Evolutionary conservation across 768 basidiomycete species (phyloP), one percentile per base, ranked within the genome.

Genomic region (Leucocoprinus sp.): DNA sequence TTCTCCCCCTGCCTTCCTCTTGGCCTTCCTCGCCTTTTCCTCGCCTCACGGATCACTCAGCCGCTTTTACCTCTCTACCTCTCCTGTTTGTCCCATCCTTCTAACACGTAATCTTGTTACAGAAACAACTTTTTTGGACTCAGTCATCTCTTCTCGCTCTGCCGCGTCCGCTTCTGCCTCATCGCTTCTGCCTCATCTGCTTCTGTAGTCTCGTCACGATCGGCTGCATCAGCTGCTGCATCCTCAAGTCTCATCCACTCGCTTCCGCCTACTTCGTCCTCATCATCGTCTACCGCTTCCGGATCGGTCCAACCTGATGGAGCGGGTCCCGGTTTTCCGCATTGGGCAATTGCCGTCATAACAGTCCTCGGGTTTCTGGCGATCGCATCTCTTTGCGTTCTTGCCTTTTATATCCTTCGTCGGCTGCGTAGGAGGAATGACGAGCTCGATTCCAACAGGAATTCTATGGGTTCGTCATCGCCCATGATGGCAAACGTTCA

Each of bases 311-410:
- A 84, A 58, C 53, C 58, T 40, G 50, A 56, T 14, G 45, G 46
- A 22, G 52, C 56, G 41, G 57, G 51, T 45, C 57, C 70, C 12
- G 54, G 68, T 27, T 92, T 92, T 59, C 91, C 89, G 7, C 78
- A 78, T 57, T 93, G 89, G 91, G 92, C 87, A 8, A 93, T 93
- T 56, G 89, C 93, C 42, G 83, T 93, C 52, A 87, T 93, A 42
- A 84, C 83, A 37, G 75, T 93, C 33, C 76, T 93, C 19, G 90
- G 88, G 19, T 83, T 91, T 65, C 70, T 92, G 50, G 88, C 90
- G 45, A 80, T 92, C 50, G 72, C 78, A 34, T 78, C 84, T 11
- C 68, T 76, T 4, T 78, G 82, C 52, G 61, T 83, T 41, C 74
- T 89, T 43, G 66, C 70, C 28, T 90, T 88, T 70, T 64, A 90